Conservation (phyloP, 2,329 filamentous ascomycete species). For the Exserohilum rostratum region DNA sequence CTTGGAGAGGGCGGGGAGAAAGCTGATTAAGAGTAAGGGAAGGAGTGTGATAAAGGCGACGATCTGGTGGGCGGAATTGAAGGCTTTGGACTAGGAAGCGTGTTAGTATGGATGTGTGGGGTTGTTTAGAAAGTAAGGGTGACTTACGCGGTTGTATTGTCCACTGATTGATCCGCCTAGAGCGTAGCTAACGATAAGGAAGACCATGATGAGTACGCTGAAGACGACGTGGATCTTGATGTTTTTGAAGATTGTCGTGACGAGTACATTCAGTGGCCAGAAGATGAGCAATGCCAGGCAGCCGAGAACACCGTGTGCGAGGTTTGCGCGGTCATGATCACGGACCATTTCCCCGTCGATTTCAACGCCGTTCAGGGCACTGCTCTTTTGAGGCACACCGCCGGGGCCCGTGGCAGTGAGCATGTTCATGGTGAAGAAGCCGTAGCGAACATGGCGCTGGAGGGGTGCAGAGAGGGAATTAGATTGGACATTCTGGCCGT, state of each 20-base stretch:
- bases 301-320: slow-evolving; percentile 41
- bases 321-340: slow-evolving; percentile 36
- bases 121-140: not conserved
- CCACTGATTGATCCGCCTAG: slow-evolving; percentile 52
- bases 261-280: slow-evolving; percentile 41
- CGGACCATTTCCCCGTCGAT: slow-evolving; percentile 26
- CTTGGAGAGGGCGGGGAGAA: slow-evolving; percentile 38
- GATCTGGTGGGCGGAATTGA: slow-evolving; percentile 55
- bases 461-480: slow-evolving; percentile 43
- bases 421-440: slow-evolving; percentile 52
- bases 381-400: slow-evolving; percentile 39
- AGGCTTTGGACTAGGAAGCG: slow-evolving; percentile 47
- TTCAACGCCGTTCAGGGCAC: slow-evolving; percentile 30
- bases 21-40: slow-evolving; percentile 33
- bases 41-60: slow-evolving; percentile 57
- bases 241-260: slow-evolving; percentile 48
- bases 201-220: slow-evolving; percentile 46
- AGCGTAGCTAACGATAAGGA: slow-evolving; percentile 48
- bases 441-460: slow-evolving; percentile 48
- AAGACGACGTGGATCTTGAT: slow-evolving; percentile 52
- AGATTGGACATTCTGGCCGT: slow-evolving; percentile 33
- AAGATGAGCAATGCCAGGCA: slow-evolving; percentile 43
- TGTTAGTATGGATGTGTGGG: not conserved
- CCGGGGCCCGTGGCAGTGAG: slow-evolving; percentile 43
- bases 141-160: slow-evolving; percentile 49